Conservation (phyloP, 1,284 basidiomycete genomes). For the Leccinum pachyderme region DNA sequence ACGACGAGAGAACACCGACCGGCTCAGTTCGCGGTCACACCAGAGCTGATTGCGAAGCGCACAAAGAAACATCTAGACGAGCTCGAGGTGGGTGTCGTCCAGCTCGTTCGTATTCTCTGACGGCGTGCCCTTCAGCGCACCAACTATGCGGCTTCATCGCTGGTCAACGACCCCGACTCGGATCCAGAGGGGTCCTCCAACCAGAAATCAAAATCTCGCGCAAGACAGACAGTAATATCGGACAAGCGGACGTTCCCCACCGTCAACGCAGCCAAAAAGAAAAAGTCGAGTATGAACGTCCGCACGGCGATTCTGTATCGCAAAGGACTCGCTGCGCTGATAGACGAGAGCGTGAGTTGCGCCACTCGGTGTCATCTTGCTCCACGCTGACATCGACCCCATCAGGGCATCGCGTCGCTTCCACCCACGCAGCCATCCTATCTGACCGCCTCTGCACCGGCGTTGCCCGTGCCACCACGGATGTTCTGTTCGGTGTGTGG, state of each 20-base stretch:
- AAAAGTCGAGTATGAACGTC: conserved; percentile 79
- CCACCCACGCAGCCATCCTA: conserved; percentile 55
- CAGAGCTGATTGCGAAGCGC: conserved; percentile 70
- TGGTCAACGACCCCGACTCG: conserved; percentile 46
- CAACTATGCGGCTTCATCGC: conserved; percentile 63
- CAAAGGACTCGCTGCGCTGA: conserved; percentile 65
- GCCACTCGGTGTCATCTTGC: neutral
- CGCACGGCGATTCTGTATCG: conserved; percentile 76
- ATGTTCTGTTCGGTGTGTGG: conserved; percentile 66
- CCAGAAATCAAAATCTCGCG: conserved; percentile 54
- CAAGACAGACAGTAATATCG: conserved; percentile 64
- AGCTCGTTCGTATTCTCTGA: conserved; percentile 2
- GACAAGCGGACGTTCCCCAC: conserved; percentile 56
- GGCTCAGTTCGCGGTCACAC: conserved; percentile 38
- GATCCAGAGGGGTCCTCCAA: conserved; percentile 30
- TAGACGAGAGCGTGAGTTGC: conserved; percentile 74
- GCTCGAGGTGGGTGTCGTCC: conserved; percentile 55
- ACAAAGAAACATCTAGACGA: conserved; percentile 76
- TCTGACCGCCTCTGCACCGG: conserved; percentile 51
- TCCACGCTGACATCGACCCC: neutral
- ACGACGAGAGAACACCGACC: conserved; percentile 44
- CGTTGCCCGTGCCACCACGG: conserved; percentile 48
- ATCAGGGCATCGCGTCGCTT: conserved; percentile 56
- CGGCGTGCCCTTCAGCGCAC: conserved; percentile 50
- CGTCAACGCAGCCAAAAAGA: conserved; percentile 47